These are phyloP conservation scores for Mycena sp. DNA, from an alignment of 1,284 basidiomycete species.

Conservation along the genomic window DNA sequence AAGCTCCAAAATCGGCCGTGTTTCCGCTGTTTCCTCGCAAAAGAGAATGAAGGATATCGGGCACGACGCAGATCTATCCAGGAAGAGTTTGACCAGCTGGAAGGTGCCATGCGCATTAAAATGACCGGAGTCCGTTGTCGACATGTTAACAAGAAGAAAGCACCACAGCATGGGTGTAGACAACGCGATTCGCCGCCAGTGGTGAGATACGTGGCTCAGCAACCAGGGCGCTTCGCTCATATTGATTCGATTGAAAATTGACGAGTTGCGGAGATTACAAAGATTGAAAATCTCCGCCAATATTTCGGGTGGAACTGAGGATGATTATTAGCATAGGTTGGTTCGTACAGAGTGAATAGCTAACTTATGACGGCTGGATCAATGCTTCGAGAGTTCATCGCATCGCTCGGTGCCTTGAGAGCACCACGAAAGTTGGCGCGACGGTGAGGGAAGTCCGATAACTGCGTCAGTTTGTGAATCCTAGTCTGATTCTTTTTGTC, in stretches of 20 bases:
- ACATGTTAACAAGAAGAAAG: background rate
- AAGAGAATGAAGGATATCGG: background rate
- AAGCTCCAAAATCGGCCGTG: background rate
- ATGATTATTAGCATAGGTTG: too few species aligned
- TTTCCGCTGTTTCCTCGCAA: background rate
- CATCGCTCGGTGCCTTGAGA: too few species aligned
- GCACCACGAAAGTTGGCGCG: too few species aligned
- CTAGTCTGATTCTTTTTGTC: too few species aligned
- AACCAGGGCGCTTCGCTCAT: background rate
- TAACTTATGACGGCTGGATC: too few species aligned
- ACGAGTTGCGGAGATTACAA: background rate
- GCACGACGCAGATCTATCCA: conserved; percentile 4
- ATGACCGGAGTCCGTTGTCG: background rate
- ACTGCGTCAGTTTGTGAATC: too few species aligned
- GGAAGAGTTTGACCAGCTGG: background rate
- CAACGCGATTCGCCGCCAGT: background rate
- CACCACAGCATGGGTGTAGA: conserved; percentile 11
- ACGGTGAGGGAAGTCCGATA: too few species aligned
- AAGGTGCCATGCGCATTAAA: background rate
- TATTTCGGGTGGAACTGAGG: conserved; percentile 8
- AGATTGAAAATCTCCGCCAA: background rate
- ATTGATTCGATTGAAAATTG: background rate
- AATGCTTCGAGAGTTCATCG: too few species aligned
- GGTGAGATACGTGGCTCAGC: conserved; percentile 3
- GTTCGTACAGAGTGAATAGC: too few species aligned